Percentiles rank a stretch among this genome's conserved stretches.
phyloP scores from a whole-genome alignment of 306 rosid species.

The Myrica gale region DNA sequence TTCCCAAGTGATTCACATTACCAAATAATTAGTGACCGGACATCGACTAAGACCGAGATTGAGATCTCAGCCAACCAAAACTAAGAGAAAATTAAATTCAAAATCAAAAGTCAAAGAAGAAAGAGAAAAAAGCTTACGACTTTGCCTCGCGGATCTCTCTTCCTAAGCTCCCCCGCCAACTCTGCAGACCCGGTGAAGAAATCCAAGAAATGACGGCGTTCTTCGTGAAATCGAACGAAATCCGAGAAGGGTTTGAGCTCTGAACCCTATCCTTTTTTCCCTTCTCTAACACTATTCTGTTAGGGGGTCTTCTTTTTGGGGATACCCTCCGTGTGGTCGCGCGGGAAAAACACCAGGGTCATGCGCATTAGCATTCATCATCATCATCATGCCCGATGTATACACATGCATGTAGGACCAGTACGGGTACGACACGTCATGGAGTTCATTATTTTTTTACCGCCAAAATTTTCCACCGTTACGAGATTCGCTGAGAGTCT shows the following conservation, averaged over 20 bases:
- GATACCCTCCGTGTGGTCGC: conserved; percentile 28
- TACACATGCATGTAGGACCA: conserved; percentile 24
- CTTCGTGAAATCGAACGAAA: not conserved
- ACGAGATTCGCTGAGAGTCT: conserved; percentile 30
- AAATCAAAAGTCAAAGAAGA: not conserved
- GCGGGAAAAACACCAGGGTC: conserved; percentile 51
- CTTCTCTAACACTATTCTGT: conserved; percentile 8
- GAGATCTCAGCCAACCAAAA: not conserved
- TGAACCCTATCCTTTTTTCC: conserved; percentile 30
- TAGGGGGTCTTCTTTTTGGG: conserved; percentile 8
- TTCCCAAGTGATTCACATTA: not conserved
- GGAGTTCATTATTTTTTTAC: conserved; percentile 29
- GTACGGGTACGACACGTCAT: conserved; percentile 13
- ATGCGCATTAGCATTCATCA: not conserved
- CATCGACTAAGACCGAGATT: not conserved
- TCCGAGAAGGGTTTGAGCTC: not conserved
- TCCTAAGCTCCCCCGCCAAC: conserved; percentile 15
- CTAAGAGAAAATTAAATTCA: not conserved
- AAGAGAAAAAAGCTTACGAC: conserved; percentile 9
- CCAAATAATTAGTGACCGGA: not conserved
- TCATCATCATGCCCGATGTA: conserved; percentile 16
- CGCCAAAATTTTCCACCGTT: conserved; percentile 55
- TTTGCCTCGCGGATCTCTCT: conserved; percentile 21
- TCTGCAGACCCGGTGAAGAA: conserved; percentile 25
- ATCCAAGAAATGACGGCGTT: conserved; percentile 11